Evolutionary conservation across 176 grass and related monocot species (phyloP), one percentile per base, ranked within the genome.

Genomic region (Musa itinerans): DNA sequence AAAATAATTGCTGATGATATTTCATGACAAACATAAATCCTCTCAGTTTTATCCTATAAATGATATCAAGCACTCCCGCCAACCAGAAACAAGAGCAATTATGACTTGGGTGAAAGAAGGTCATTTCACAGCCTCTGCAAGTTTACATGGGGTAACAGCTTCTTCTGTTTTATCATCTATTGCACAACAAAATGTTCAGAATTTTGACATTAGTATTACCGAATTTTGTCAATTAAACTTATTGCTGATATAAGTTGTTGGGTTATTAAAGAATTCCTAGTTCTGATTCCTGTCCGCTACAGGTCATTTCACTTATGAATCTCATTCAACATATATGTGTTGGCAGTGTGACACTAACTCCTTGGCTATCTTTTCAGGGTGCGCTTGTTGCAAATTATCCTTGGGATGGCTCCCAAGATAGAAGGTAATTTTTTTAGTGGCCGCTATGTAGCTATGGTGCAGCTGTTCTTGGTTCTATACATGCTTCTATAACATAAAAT

Each of bases 331-430:
- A 43, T 43, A 43, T 43, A 43, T 43, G 34, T 43, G 34, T 43
- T 6, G 68, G 55, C 15, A 53, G n/a, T 72, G 21, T 56, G 10
- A 63, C 16, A 49, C 50, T 19, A 63, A 63, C 4, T 10, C 2
- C 3, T 76, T 14, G 16, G 26, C 26, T 68, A 11, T 48, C 61
- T 86, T 78, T 89, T 43, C 71, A 93, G 94, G 94, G 94, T 71
- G 94, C 94, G 50, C 94, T 93, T 87, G 90, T 98, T 81, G 94
- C 88, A 80, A 98, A 98, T 85, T 98, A 98, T 85, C 94, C 94
- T 68, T 97, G 94, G 94, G 94, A 97, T 82, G 94, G 94, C 71
- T 89, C 94, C 78, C 73, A 76, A 89, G 82, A 91, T 79, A 88
- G 79, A 85, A 85, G 86, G 94, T 90, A 54, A 76, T 50, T 50